These are phyloP conservation scores for Kodamaea ohmeri DNA, from an alignment of 1,139 yeast species.

Conservation along the genomic window DNA sequence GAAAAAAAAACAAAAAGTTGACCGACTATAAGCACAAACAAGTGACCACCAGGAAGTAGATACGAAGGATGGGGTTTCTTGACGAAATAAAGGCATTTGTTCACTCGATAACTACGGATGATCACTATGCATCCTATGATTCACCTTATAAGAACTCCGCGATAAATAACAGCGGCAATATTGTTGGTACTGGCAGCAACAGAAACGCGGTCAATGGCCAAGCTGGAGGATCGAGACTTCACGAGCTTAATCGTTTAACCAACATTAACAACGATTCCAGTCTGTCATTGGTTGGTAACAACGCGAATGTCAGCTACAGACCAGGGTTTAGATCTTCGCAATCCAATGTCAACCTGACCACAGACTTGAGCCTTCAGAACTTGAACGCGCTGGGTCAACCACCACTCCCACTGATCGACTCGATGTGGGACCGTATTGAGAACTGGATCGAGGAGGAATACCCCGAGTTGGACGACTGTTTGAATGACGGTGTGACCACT, in stretches of 20 bases:
- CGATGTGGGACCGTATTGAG: slow-evolving; percentile 74
- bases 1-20: slow-evolving; percentile 5
- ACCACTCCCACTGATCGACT: slow-evolving; percentile 67
- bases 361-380: slow-evolving; percentile 41
- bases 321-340: slow-evolving; percentile 37
- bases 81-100: slow-evolving; percentile 50
- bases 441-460: slow-evolving; percentile 73
- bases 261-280: slow-evolving; percentile 42
- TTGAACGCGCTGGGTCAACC: slow-evolving; percentile 55
- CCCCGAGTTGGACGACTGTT: slow-evolving; percentile 74
- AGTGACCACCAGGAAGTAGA: too few relatives aligned
- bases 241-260: slow-evolving; percentile 43
- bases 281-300: slow-evolving; percentile 24
- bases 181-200: slow-evolving; percentile 21
- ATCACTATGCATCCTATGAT: slow-evolving; percentile 61
- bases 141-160: slow-evolving; percentile 40
- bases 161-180: slow-evolving; percentile 18
- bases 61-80: slow-evolving; percentile 40
- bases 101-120: slow-evolving; percentile 62
- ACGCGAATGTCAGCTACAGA: slow-evolving; percentile 30
- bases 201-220: slow-evolving; percentile 17
- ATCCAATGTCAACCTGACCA: slow-evolving; percentile 24
- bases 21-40: neutral
- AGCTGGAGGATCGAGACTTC: slow-evolving; percentile 24
- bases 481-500: slow-evolving; percentile 67